Evolutionary conservation across 2,329 filamentous ascomycete species (phyloP), one percentile per base, ranked within the genome.

Genomic region (Ophiostoma triangulosporum): DNA sequence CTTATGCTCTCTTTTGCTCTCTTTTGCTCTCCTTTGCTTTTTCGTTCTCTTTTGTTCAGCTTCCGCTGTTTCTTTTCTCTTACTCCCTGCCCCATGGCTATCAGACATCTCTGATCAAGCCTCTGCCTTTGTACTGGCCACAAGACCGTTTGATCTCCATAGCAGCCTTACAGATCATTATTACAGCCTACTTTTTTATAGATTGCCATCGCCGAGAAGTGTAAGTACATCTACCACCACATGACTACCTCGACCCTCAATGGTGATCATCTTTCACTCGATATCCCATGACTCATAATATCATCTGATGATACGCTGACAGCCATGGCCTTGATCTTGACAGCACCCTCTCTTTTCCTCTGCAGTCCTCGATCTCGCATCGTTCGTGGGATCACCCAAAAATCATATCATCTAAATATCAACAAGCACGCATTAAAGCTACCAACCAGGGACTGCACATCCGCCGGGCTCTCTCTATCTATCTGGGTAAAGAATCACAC

Each of bases 41-140:
- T 50, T 35, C 27, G 26, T 31, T 17, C 17, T 31, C 15, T 29
- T n/a, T n/a, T n/a, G n/a, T n/a, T 17, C n/a, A 8, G 6, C 24
- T 46, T 15, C 6, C 26, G 4, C 40, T 26, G 48, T 45, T 17
- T 54, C 50, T 48, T 54, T 46, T 48, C 40, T 40, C 22, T 51
- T 17, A 6, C n/a, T 14, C 31, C 22, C 17, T 24, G 24, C 11
- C 32, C 20, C 48, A 51, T 51, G 48, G 17, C 48, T 17, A 48
- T 31, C 38, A 46, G 26, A 26, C 31, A 35, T 9, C 17, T 43
- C 14, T 51, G 38, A 27, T 45, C 20, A 5, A 36, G 24, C 48
- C 27, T 12, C 40, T 9, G 24, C 22, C 29, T 15, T 50, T 35
- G 48, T 35, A 33, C 12, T 17, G n/a, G n/a, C 24, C 27, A 53